A percentile compares a stretch with the other conserved stretches of the same genome.
Conservation (phyloP, 164 flowering plant species). For the grape (Vitis vinifera) region ASM3070453v1 NC_081806.1:8192501-8193000, state of each 20-base stretch:
- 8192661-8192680: too few relatives aligned
- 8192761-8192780: conserved; percentile 50
- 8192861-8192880: conserved; percentile 65
- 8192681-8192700: too few relatives aligned
- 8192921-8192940: conserved; percentile 23
- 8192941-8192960: conserved; percentile 18
- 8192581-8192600: too few relatives aligned
- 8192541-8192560: too few relatives aligned
- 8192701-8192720: too few relatives aligned
- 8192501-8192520: too few relatives aligned
- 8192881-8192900: conserved; percentile 37
- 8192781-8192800: conserved; percentile 51
- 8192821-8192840: conserved; percentile 58
- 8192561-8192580: too few relatives aligned
- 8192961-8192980: conserved; percentile 58
- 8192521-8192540: too few relatives aligned
- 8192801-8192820: conserved; percentile 63
- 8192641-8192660: too few relatives aligned
- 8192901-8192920: conserved; percentile 14
- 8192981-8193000: conserved; percentile 11
- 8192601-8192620: too few relatives aligned
- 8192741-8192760: conserved; percentile 31
- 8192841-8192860: conserved; percentile 30
- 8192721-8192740: not conserved
- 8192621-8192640: too few relatives aligned